Evolutionary conservation across 345 rosid genomes (phyloP), one percentile per base, ranked within the genome.

Genomic region (Bruguiera gymnorhiza): DNA sequence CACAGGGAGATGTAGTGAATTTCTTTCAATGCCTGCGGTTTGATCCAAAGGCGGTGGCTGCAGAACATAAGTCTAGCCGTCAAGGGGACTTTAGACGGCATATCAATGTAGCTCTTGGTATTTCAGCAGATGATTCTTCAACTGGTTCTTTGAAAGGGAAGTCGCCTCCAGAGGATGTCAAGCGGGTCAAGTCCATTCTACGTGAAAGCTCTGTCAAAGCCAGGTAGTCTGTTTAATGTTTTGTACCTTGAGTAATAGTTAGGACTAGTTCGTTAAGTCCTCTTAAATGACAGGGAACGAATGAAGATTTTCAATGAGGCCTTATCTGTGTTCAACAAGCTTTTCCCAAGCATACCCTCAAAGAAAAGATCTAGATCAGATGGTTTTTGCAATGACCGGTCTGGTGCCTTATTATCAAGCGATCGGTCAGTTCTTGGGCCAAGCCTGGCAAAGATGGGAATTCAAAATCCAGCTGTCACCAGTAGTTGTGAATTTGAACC

Each of bases 301-400:
- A 62, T 66, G 76, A 90, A 87, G 80, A 83, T 77, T 32, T 95
- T 87, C 83, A 84, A 62, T 66, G 98, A 96, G 79, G 89, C 97
- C 60, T 83, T 94, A 67, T 87, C 87, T 77, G 90, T 84, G 62
- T 81, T 92, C 78, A 92, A 88, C 83, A 86, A 92, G 75, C 83
- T 79, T 75, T 88, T 92, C 69, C 91, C 97, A 16, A 82, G 73
- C 70, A 60, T 89, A 73, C 85, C 89, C 58, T 79, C 96, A 62
- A 96, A 89, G 89, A 92, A 89, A 81, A 90, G 98, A 80, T 87
- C 96, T 71, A 86, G 97, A 66, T 78, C 83, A 77, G 99, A 92
- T 70, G 79, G 84, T 24, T 84, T 83, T 82, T 63, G 86, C 70
- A 75, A 66, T 83, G 97, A 90, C 36, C 88, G 89, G 30, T 46